Evolutionary conservation across 1,284 basidiomycete species (phyloP), one percentile per base, ranked within the genome.

Genomic region (Trichosporon sp.): DNA sequence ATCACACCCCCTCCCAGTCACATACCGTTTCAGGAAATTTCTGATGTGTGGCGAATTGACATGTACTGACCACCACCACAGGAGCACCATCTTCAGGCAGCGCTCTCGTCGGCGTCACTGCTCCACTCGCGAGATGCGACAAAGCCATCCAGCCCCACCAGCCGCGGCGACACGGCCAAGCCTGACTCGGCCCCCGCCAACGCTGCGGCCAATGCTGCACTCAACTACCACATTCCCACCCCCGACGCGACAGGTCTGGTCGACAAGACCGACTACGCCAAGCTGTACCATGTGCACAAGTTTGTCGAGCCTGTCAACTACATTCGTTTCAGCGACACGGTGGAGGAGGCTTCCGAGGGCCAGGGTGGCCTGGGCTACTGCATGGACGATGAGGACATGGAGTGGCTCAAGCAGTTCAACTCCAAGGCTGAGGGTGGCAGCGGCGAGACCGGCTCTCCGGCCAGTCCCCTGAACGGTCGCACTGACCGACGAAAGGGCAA

Each of bases 321-420:
- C 81, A 87, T 97, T 70, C 89, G 90, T 71, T 92, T 89, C 63
- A 95, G 93, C 9, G 89, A 93, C 75, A 94, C 92, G 2, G 89
- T 92, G 72, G 97, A 99, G 78, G 94, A 98, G 80, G 79, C 75
- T 71, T 80, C 67, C 32, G 75, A 77, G 15, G 83, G 83, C 11
- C 72, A 73, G 56, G 81, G 81, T 23, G 86, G 86, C 3, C 66
- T 84, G 62, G 79, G 79, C 27, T 98, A 99, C 81, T 92, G 90
- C 75, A 92, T 98, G 90, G 97, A 99, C 78, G 97, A 99, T 81
- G 91, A 93, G 44, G 97, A 99, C 84, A 89, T 91, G 75, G 91
- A 92, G 68, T 99, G 96, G 95, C 87, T 99, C 44, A 90, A 92
- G 72, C 91, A 89, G 81, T 93, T 93, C 80, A 98, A 98, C 76